Conservation (phyloP, 1,284 basidiomycete species). For the Malassezia yamatoensis region DNA sequence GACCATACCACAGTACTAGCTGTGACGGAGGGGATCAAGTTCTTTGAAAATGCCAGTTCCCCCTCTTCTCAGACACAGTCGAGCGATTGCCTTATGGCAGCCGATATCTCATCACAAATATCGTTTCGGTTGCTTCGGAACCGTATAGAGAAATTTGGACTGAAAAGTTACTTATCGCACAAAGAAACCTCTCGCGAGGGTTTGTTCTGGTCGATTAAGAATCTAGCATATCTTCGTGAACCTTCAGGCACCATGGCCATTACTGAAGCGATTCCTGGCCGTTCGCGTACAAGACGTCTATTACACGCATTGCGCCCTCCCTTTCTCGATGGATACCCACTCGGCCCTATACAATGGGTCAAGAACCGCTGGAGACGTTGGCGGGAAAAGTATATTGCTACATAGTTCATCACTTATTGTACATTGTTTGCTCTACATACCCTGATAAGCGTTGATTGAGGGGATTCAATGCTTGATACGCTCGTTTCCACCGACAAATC, state of each 20-base stretch:
- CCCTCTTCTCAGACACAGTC: conserved; percentile 5
- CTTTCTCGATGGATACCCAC: conserved; percentile 42
- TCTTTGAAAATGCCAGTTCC: not conserved
- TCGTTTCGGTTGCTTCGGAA: conserved; percentile 30
- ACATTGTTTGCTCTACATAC: not conserved
- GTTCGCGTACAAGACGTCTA: conserved; percentile 20
- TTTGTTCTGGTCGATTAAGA: conserved; percentile 26
- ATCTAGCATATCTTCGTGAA: conserved; percentile 8
- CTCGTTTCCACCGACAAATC: not conserved
- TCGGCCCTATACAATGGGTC: conserved; percentile 32
- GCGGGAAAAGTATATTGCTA: not conserved
- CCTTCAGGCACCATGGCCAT: not conserved
- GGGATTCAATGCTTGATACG: not conserved
- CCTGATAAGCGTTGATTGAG: not conserved
- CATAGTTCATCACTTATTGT: not conserved
- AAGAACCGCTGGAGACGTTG: conserved; percentile 24
- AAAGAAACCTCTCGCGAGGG: conserved; percentile 37
- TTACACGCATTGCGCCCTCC: conserved; percentile 41
- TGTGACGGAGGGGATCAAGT: conserved; percentile 36
- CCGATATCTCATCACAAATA: conserved; percentile 36
- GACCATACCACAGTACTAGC: conserved; percentile 43
- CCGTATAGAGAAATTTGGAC: conserved; percentile 45
- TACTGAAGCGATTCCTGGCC: not conserved
- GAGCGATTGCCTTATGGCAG: conserved; percentile 21
- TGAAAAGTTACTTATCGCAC: conserved; percentile 43